A percentile compares a stretch with the other conserved stretches of the same genome.
These are phyloP conservation scores for Suhomyces anneliseae DNA, from an alignment of 1,139 yeast genomes.

Conservation along the genomic window DNA sequence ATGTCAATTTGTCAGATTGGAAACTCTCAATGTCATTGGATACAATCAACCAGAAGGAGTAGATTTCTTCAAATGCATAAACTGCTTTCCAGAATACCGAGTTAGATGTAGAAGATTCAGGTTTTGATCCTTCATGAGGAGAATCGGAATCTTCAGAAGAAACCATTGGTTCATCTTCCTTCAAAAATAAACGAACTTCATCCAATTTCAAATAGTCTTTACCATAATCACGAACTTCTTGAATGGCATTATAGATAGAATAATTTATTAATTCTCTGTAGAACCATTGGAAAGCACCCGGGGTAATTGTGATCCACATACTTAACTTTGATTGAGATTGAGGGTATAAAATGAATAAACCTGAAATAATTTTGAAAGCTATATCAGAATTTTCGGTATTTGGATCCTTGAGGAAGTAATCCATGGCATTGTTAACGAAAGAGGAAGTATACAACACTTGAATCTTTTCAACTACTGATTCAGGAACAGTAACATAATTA, in stretches of 20 bases:
- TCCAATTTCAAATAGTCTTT: slow-evolving; percentile 24
- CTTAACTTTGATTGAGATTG: slow-evolving; percentile 32
- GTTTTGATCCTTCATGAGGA: slow-evolving; percentile 11
- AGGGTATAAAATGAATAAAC: slow-evolving; percentile 33
- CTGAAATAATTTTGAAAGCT: slow-evolving; percentile 20
- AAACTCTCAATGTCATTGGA: slow-evolving; percentile 71
- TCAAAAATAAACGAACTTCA: slow-evolving; percentile 10
- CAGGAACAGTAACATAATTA: slow-evolving; percentile 5
- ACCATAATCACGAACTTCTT: slow-evolving; percentile 1
- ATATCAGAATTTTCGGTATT: slow-evolving; percentile 8
- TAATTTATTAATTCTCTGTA: slow-evolving; percentile 14
- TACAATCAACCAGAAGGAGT: slow-evolving; percentile 57
- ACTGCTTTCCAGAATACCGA: slow-evolving; percentile 35
- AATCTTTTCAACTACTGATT: slow-evolving; percentile 10
- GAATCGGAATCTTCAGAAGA: not conserved
- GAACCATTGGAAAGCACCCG: slow-evolving; percentile 34
- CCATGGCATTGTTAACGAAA: slow-evolving; percentile 27
- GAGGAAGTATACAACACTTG: slow-evolving; percentile 23
- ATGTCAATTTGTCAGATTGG: slow-evolving; percentile 41
- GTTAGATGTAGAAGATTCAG: not conserved
- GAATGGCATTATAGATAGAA: slow-evolving; percentile 17
- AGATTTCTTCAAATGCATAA: slow-evolving; percentile 47
- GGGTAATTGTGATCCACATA: slow-evolving; percentile 38
- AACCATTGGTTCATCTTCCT: not conserved
- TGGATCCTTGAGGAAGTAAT: slow-evolving; percentile 14